Conservation (phyloP, 441 rosid species). For the Metrosideros polymorpha region DNA sequence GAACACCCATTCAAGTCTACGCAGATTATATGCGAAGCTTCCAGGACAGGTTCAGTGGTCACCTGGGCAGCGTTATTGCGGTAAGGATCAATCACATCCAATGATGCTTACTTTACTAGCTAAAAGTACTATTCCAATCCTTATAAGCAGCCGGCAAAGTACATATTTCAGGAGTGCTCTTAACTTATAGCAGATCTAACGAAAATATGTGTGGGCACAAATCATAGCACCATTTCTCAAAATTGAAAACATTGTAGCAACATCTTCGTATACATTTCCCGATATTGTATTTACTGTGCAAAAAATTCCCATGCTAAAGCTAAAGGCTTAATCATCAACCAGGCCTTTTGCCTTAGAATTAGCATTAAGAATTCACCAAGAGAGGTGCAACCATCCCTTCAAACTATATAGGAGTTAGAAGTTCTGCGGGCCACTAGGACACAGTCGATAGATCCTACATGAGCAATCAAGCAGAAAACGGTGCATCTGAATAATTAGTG, state of each 20-base stretch:
- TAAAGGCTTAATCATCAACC: background rate
- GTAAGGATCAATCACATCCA: slow-evolving; percentile 28
- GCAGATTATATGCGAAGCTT: slow-evolving; percentile 91
- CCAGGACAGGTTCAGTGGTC: slow-evolving; percentile 52
- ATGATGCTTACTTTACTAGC: background rate
- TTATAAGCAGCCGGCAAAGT: background rate
- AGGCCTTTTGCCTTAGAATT: background rate
- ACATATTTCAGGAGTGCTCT: background rate
- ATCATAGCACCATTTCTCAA: background rate
- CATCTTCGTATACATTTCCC: background rate
- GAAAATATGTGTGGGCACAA: background rate
- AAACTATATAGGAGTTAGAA: background rate
- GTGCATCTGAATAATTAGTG: background rate
- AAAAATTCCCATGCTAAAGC: background rate
- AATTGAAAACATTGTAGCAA: background rate
- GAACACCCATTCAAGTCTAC: slow-evolving; percentile 90
- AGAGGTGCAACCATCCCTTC: background rate
- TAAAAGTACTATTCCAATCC: background rate
- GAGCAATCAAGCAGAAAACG: background rate
- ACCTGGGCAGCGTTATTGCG: slow-evolving; percentile 63
- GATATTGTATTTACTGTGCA: background rate
- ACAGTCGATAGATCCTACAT: background rate
- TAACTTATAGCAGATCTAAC: background rate
- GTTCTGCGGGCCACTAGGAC: background rate
- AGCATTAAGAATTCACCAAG: background rate